Percentiles rank a stretch among this genome's conserved stretches.
Evolutionary conservation across 306 rosid species (phyloP).

Genomic region (Acacia crassicarpa): DNA sequence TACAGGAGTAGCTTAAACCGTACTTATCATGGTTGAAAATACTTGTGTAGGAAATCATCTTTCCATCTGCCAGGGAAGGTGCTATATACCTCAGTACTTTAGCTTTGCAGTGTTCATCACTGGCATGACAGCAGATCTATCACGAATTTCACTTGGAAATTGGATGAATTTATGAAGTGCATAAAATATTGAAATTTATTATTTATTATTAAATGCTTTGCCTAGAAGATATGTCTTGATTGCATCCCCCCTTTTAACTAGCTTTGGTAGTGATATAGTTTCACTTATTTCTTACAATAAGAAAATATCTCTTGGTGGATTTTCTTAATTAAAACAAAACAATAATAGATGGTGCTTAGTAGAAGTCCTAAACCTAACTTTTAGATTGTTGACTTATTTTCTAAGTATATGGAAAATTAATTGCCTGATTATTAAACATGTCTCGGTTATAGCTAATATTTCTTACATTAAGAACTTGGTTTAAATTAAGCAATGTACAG

Average conservation of each 20-base stretch:
- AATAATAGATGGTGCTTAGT: neutral
- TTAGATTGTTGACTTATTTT: neutral
- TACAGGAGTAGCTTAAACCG: slow-evolving; percentile 7
- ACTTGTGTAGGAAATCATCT: slow-evolving; percentile 63
- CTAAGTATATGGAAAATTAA: neutral
- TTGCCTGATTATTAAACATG: neutral
- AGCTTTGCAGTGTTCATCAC: slow-evolving; percentile 64
- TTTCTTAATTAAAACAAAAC: neutral
- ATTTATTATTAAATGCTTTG: neutral
- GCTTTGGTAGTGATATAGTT: neutral
- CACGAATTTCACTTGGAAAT: slow-evolving; percentile 12
- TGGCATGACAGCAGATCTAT: slow-evolving; percentile 53
- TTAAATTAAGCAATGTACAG: neutral
- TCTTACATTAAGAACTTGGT: neutral
- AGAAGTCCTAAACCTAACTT: neutral
- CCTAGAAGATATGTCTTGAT: neutral
- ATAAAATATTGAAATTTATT: neutral
- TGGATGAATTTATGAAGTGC: neutral
- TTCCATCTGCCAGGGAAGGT: slow-evolving; percentile 58
- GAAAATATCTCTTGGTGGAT: neutral
- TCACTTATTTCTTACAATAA: neutral
- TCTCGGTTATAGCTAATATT: neutral
- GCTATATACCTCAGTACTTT: slow-evolving; percentile 65
- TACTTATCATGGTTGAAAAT: slow-evolving; percentile 14
- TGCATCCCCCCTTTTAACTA: neutral